These are phyloP conservation scores for Pyrus hybrid DNA, from an alignment of 331 rosid genomes.

Conservation along the genomic window DNA sequence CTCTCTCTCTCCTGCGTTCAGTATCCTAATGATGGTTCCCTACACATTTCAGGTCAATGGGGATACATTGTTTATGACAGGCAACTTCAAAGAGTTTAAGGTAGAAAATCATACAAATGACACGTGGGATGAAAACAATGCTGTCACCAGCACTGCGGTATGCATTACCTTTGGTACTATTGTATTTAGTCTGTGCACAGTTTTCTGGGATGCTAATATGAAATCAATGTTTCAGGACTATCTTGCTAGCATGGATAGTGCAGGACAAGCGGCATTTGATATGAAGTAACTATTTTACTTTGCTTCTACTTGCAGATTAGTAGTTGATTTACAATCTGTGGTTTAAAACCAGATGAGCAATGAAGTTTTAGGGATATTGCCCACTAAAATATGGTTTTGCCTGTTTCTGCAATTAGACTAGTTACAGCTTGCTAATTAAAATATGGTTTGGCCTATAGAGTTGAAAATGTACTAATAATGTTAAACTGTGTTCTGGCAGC, in stretches of 20 bases:
- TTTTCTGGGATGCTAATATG: conserved; percentile 18
- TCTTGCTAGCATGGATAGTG: conserved; percentile 79
- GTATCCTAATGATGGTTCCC: neutral
- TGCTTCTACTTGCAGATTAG: neutral
- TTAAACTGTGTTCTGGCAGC: conserved; percentile 37
- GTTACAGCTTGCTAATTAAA: neutral
- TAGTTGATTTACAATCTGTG: neutral
- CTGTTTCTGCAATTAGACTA: neutral
- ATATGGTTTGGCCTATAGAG: neutral
- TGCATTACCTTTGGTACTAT: conserved; percentile 17
- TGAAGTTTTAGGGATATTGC: neutral
- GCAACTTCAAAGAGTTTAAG: conserved; percentile 84
- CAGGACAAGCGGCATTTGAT: conserved; percentile 64
- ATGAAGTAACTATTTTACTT: conserved; percentile 52
- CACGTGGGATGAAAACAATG: conserved; percentile 78
- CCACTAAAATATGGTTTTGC: neutral
- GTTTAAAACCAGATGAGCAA: neutral
- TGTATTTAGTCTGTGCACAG: neutral
- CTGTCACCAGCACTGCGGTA: conserved; percentile 85
- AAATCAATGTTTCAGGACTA: conserved; percentile 62
- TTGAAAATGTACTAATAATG: neutral
- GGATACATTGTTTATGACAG: conserved; percentile 86
- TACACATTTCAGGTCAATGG: conserved; percentile 78
- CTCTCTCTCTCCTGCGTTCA: neutral
- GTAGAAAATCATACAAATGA: conserved; percentile 57